Conservation (phyloP, 345 rosid genomes). For the Eucalyptus lansdowneana region DNA sequence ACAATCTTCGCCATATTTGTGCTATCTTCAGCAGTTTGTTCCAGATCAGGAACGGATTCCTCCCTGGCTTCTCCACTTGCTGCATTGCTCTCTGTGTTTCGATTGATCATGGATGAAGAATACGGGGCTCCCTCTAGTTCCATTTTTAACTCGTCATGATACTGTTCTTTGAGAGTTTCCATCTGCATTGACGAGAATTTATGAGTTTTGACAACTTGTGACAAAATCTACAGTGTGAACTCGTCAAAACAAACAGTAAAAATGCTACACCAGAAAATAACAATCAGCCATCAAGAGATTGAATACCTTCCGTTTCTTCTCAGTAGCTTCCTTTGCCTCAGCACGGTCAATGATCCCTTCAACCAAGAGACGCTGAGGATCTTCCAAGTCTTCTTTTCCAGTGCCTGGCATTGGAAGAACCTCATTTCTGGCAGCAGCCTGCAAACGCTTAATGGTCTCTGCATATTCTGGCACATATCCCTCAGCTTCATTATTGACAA, state of each 20-base stretch:
- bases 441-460: constrained; percentile 56
- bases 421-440: constrained; percentile 71
- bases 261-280: neutral
- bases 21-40: constrained; percentile 28
- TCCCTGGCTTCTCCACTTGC: constrained; percentile 13
- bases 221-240: neutral
- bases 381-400: constrained; percentile 60
- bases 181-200: constrained; percentile 34
- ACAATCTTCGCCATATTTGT: constrained; percentile 14
- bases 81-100: neutral
- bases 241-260: neutral
- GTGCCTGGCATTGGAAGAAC: constrained; percentile 82
- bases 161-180: constrained; percentile 60
- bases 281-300: neutral
- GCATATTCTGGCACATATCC: constrained; percentile 93
- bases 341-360: constrained; percentile 62
- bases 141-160: constrained; percentile 68
- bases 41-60: constrained; percentile 14
- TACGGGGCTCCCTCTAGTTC: constrained; percentile 33
- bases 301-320: constrained; percentile 45
- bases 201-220: neutral
- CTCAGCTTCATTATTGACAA: constrained; percentile 81
- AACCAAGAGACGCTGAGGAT: constrained; percentile 59
- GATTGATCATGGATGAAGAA: constrained; percentile 5
- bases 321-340: constrained; percentile 72